These are phyloP conservation scores for Cucurbita pepo DNA, from an alignment of 306 rosid genomes.

Conservation along the genomic window DNA sequence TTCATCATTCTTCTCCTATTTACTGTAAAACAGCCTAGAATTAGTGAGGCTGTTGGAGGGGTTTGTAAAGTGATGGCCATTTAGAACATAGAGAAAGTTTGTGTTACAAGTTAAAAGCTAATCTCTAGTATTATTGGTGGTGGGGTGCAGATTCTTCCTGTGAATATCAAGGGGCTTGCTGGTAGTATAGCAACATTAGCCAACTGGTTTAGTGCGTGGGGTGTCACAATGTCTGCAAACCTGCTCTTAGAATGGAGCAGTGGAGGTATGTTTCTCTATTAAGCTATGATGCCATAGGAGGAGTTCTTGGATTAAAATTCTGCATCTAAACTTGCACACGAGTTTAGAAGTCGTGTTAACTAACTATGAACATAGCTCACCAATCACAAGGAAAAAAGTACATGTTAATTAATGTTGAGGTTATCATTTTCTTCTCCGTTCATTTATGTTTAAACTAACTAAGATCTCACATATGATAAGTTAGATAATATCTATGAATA, in stretches of 20 bases:
- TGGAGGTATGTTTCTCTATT: slow-evolving; percentile 43
- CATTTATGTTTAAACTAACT: too few relatives aligned
- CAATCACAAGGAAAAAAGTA: too few relatives aligned
- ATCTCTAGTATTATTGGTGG: neutral
- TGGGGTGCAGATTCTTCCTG: slow-evolving; percentile 67
- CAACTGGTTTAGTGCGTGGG: slow-evolving; percentile 69
- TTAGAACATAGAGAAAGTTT: neutral
- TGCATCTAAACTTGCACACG: too few relatives aligned
- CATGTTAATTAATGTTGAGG: too few relatives aligned
- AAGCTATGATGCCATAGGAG: too few relatives aligned
- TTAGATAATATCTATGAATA: neutral
- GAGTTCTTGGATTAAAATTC: too few relatives aligned
- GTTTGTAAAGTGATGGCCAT: neutral
- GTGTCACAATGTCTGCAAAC: slow-evolving; percentile 74
- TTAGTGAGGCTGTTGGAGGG: neutral
- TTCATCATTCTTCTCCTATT: neutral
- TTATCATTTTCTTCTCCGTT: too few relatives aligned
- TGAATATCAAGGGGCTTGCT: slow-evolving; percentile 77
- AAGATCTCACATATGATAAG: too few relatives aligned
- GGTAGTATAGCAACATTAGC: slow-evolving; percentile 92
- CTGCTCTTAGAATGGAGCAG: slow-evolving; percentile 71
- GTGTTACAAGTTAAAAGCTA: neutral
- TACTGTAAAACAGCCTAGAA: neutral
- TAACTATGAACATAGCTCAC: too few relatives aligned
- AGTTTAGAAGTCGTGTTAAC: too few relatives aligned